These are phyloP conservation scores for Leccinum insolens DNA, from an alignment of 1,284 basidiomycete species.

Conservation along the genomic window DNA sequence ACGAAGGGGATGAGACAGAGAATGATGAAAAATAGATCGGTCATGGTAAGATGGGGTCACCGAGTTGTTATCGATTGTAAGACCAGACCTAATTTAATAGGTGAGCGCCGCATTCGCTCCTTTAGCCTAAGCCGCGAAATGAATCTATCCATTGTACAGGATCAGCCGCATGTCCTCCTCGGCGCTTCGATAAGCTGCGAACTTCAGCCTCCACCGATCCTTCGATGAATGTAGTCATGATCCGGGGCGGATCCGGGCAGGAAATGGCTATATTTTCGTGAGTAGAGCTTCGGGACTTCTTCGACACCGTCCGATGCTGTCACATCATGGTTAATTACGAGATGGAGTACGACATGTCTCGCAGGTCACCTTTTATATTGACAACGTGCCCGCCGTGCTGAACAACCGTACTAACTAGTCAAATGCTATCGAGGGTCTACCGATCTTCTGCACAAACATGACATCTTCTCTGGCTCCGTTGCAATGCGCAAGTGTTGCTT, in stretches of 20 bases:
- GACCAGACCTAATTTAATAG: background rate
- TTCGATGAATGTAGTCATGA: background rate
- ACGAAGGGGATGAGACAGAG: background rate
- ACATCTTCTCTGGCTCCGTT: background rate
- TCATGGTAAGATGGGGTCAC: background rate
- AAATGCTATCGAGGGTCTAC: background rate
- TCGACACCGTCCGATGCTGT: background rate
- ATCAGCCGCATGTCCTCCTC: background rate
- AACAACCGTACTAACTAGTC: background rate
- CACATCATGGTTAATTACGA: background rate
- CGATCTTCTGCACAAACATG: background rate
- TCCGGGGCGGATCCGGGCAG: background rate
- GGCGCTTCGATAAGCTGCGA: background rate
- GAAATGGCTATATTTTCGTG: background rate
- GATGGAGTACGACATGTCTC: background rate
- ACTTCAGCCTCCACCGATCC: background rate
- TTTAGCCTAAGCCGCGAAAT: background rate
- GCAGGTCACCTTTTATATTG: background rate
- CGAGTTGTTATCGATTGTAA: background rate
- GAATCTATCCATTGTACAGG: background rate
- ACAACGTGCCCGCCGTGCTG: background rate
- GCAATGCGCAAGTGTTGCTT: background rate
- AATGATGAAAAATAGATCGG: background rate
- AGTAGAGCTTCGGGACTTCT: background rate
- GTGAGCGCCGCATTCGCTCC: background rate